Conservation (phyloP, 495 filamentous ascomycete genomes). For the Aspergillus asperescens region DNA sequence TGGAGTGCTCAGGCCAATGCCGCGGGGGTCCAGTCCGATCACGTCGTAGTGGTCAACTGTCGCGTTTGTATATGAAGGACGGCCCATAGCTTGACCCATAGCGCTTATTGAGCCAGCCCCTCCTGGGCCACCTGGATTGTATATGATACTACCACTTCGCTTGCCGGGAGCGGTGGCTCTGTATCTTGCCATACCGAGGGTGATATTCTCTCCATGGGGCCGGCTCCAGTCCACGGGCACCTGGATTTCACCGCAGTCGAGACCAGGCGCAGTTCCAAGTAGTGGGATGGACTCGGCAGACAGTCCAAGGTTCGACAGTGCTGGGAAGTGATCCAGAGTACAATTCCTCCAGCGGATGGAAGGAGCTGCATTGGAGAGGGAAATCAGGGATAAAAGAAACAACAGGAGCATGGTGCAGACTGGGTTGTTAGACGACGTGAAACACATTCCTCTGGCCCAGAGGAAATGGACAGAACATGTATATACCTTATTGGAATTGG, state of each 20-base stretch:
- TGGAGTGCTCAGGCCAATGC: constrained; percentile 36
- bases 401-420: neutral
- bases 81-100: neutral
- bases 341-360: neutral
- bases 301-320: neutral
- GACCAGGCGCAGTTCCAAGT: neutral
- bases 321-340: neutral
- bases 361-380: neutral
- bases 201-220: constrained; percentile 6
- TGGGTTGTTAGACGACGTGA: no score
- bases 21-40: constrained; percentile 42
- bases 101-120: constrained; percentile 11
- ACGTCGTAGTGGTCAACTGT: constrained; percentile 33
- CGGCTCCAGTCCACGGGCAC: constrained; percentile 13
- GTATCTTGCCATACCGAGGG: constrained; percentile 7
- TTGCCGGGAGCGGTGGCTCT: constrained; percentile 13
- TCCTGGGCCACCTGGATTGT: constrained; percentile 39
- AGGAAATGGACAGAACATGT: no score
- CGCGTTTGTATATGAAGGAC: neutral
- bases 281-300: neutral
- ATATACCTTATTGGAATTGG: no score
- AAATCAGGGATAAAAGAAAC: neutral
- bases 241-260: constrained; percentile 6
- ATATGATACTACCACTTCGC: constrained; percentile 31
- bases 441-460: no score